Base-by-base conservation (phyloP, 805 yeast genomes). In the Spathaspora boniae region DNA sequence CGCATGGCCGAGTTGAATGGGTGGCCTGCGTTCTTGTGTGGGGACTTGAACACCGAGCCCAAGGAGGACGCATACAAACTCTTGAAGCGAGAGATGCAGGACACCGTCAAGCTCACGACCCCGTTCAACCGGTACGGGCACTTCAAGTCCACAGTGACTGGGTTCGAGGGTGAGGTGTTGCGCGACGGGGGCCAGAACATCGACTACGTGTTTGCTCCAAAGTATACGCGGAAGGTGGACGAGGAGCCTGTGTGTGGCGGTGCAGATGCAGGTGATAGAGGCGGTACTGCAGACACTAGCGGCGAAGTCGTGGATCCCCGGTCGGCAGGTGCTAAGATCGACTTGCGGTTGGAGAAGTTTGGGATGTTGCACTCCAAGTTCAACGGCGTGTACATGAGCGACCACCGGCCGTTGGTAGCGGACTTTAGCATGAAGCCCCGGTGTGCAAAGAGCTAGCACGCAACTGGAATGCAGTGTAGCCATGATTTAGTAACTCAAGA, bases 331-430 rank as follows among this genome's bases (percentile, higher is more conserved):
- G 41, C 43, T 25, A 41, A 43, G 31, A 41, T 45, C 9, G 39
- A 39, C 6, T 27, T 60, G 12, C 42, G 39, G 29, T 40, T 58
- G 11, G 37, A 37, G n/a, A 50, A 51, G 20, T 60, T 46, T 42
- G 65, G 58, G 15, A 33, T 60, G 40, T 42, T 60, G 18, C 65
- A 60, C 36, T 58, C 65, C 11, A 59, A 59, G 42, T 61, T 43
- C 35, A 48, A 54, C 25, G 62, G 62, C 4, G 37, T 37, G 0
- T 60, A 60, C 41, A 53, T 60, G 54, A 60, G 65, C 40, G 65
- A 60, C 40, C 67, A 60, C 42, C 47, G 67, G 19, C 67, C 67
- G 4, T 33, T 60, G 29, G 57, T 60, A 26, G 64, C 54, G 3
- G 65, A 60, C 31, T 58, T 45, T 21, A 21, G 28, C 9, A 30